phyloP scores from a whole-genome alignment of 2,329 filamentous ascomycete genomes.

The Phaeosphaeria sp. region DNA sequence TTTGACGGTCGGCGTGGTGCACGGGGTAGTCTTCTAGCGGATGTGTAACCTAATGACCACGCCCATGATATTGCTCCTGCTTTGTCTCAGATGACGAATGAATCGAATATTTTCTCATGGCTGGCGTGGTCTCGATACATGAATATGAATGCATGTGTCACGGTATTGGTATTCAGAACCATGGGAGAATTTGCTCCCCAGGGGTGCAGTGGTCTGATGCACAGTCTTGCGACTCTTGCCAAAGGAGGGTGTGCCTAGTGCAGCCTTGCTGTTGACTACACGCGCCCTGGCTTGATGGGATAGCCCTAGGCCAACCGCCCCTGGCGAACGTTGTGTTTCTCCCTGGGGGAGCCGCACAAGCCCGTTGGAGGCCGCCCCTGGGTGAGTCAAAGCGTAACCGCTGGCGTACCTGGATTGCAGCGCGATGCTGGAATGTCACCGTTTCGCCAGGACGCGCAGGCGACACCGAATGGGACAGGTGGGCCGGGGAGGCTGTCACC shows the following conservation, averaged over 20 bases:
- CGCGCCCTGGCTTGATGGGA: slow-evolving; percentile 7
- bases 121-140: neutral
- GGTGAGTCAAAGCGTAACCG: neutral
- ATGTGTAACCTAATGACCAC: slow-evolving; percentile 32
- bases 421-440: slow-evolving; percentile 14
- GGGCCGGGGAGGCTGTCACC: neutral
- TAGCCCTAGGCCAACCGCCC: slow-evolving; percentile 24
- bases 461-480: neutral
- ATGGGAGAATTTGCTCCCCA: no score
- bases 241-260: no score
- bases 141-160: no score
- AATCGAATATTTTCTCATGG: neutral
- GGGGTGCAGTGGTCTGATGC: no score
- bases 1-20: slow-evolving; percentile 1
- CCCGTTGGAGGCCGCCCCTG: neutral
- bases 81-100: slow-evolving; percentile 20
- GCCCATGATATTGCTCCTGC: slow-evolving; percentile 14
- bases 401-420: neutral
- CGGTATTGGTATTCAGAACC: no score
- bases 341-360: slow-evolving; percentile 8
- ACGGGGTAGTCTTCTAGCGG: slow-evolving; percentile 7
- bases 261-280: neutral
- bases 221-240: no score
- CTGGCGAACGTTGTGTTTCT: slow-evolving; percentile 22
- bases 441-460: slow-evolving; percentile 9